Percentiles rank a stretch among this genome's conserved stretches.
phyloP scores from a whole-genome alignment of 345 rosid genomes.

The Syzygium grande region DNA sequence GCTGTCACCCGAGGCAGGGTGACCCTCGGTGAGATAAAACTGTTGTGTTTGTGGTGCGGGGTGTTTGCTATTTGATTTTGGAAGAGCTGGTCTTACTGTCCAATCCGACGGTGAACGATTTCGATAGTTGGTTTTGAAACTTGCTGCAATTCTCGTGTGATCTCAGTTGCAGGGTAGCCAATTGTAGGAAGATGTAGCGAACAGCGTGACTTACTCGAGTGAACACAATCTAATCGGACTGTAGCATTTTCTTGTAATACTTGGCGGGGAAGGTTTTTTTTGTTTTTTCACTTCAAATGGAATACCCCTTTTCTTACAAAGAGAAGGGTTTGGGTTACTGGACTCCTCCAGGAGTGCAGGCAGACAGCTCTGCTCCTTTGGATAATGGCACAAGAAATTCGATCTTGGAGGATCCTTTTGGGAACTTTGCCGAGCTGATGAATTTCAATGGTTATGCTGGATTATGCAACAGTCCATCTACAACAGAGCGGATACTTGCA shows the following conservation, averaged over 20 bases:
- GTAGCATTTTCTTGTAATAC: slow-evolving; percentile 6
- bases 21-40: neutral
- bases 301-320: slow-evolving; percentile 40
- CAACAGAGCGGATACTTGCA: slow-evolving; percentile 36
- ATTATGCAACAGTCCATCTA: slow-evolving; percentile 49
- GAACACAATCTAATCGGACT: neutral
- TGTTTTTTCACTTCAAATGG: slow-evolving; percentile 33
- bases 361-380: slow-evolving; percentile 17
- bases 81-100: neutral
- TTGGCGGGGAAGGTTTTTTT: neutral
- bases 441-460: slow-evolving; percentile 57
- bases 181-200: neutral
- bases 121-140: neutral
- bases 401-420: slow-evolving; percentile 34
- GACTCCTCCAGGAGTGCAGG: slow-evolving; percentile 32
- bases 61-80: neutral
- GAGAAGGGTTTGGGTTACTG: slow-evolving; percentile 41
- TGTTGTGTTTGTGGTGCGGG: neutral
- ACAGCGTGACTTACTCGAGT: neutral
- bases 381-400: slow-evolving; percentile 22
- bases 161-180: neutral
- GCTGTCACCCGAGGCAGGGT: too few species aligned
- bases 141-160: neutral
- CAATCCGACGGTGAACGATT: neutral
- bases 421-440: slow-evolving; percentile 43